Base-by-base conservation (phyloP, 345 rosid species). In the Populus nigra region DNA sequence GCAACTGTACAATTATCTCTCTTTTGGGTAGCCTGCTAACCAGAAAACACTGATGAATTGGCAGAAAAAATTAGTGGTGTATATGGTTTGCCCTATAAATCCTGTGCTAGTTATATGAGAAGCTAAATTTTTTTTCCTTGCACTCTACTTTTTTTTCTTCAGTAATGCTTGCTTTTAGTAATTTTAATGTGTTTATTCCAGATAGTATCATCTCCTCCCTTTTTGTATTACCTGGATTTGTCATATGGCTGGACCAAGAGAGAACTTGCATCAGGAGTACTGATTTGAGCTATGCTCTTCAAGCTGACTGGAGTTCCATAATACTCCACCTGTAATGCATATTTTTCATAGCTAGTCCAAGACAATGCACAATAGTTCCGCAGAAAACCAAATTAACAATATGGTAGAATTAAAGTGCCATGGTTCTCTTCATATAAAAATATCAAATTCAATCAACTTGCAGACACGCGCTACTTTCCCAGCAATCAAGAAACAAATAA, bases 281-380 rank as follows among this genome's bases (percentile, higher is more conserved):
- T 93, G 80, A 95, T 95, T 86, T 95, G 98, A 73, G 99, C 97
- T 16, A 93, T 87, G 87, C 90, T 92, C 87, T 92, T 95, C 85
- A 95, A 86, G 86, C 91, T 83, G 63, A 91, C 99, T 13, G 94
- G 99, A 84, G 88, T 95, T 81, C 98, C 99, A 81, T 95, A 93
- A 80, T 95, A 95, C 38, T 95, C 99, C 77, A 93, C 96, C 99
- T 91, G 73, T 63, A 84, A 38, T 38, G 65, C 67, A 83, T 69
- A 49, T 33, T 63, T 27, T 29, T 49, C 63, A 57, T 29, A 53
- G 35, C 9, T 66, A 55, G 82, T 71, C 31, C 35, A 20, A 74
- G 76, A 73, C 27, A 68, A 77, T 33, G 8, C 0, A 35, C 10
- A 68, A 23, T 33, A 33, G 36, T 29, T 36, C n/a, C 27, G 59